Evolutionary conservation across 108 stramenopile species (phyloP).

Genomic region (Aurantiochytrium sp.): DNA sequence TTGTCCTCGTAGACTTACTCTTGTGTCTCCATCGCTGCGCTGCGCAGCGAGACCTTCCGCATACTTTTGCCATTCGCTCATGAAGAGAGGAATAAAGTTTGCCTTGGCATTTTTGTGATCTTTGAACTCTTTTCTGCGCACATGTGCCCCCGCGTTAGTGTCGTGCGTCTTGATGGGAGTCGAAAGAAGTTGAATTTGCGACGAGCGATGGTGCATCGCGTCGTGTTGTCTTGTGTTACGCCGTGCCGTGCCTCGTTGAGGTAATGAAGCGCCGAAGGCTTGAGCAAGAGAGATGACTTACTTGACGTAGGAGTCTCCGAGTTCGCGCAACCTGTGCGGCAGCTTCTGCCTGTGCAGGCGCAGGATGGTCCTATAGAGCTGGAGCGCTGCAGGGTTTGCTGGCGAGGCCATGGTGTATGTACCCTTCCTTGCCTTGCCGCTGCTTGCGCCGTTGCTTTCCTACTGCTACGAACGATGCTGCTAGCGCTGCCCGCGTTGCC

Average conservation of each 20-base stretch:
- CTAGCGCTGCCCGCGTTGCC: too few species aligned
- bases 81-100: not conserved
- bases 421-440: too few species aligned
- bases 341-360: conserved; percentile 12
- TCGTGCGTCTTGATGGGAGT: not conserved
- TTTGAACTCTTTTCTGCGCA: conserved; percentile 5
- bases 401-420: not conserved
- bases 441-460: too few species aligned
- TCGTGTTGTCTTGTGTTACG: too few species aligned
- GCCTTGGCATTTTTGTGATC: not conserved
- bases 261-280: not conserved
- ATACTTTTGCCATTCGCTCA: conserved; percentile 9
- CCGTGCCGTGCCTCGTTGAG: too few species aligned
- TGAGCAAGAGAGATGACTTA: not conserved
- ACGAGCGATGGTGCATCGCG: not conserved
- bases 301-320: conserved; percentile 13
- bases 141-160: not conserved
- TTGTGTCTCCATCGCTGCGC: not conserved
- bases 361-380: conserved; percentile 7
- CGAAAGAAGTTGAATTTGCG: not conserved
- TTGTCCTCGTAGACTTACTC: not conserved
- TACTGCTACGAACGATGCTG: too few species aligned
- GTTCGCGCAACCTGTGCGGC: not conserved
- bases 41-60: not conserved
- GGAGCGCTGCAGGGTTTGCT: not conserved